Evolutionary conservation across 2,329 filamentous ascomycete genomes (phyloP).

Genomic region (Aspergillus unguis): DNA sequence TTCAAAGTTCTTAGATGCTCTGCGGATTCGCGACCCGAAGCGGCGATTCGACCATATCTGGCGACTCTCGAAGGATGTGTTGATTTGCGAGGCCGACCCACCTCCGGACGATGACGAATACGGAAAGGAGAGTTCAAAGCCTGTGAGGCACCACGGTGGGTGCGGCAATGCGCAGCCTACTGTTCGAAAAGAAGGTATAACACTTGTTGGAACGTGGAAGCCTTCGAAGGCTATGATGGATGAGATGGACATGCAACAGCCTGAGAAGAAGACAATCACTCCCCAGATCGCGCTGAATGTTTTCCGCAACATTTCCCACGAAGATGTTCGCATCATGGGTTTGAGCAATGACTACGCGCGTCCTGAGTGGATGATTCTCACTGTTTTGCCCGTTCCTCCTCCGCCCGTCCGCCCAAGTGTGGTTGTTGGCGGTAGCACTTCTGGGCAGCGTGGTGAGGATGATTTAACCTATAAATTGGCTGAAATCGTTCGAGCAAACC

Average conservation of each 20-base stretch:
- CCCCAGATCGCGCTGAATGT: constrained; percentile 82
- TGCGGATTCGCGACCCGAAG: constrained; percentile 86
- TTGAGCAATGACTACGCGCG: constrained; percentile 92
- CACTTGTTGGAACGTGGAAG: constrained; percentile 74
- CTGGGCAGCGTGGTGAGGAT: constrained; percentile 92
- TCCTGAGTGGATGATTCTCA: constrained; percentile 97
- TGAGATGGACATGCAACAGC: constrained; percentile 56
- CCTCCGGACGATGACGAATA: constrained; percentile 65
- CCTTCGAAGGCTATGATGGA: constrained; percentile 71
- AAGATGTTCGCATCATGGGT: constrained; percentile 81
- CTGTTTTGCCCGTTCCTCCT: constrained; percentile 89
- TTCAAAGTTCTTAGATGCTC: constrained; percentile 75
- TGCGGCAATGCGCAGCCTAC: constrained; percentile 89
- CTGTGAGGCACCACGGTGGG: constrained; percentile 68
- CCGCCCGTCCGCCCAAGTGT: constrained; percentile 96
- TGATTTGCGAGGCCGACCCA: constrained; percentile 77
- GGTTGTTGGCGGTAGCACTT: constrained; percentile 89
- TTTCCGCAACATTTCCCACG: constrained; percentile 77
- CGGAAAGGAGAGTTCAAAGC: constrained; percentile 59
- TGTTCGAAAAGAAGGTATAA: constrained; percentile 81
- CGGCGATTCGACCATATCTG: constrained; percentile 89
- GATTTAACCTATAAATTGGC: constrained; percentile 99
- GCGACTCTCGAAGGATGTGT: constrained; percentile 86
- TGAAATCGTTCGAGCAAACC: constrained; percentile 96
- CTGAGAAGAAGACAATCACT: constrained; percentile 77